Evolutionary conservation across 2,329 filamentous ascomycete genomes (phyloP), one percentile per base, ranked within the genome.

Genomic region (Didymellaceae sp.): DNA sequence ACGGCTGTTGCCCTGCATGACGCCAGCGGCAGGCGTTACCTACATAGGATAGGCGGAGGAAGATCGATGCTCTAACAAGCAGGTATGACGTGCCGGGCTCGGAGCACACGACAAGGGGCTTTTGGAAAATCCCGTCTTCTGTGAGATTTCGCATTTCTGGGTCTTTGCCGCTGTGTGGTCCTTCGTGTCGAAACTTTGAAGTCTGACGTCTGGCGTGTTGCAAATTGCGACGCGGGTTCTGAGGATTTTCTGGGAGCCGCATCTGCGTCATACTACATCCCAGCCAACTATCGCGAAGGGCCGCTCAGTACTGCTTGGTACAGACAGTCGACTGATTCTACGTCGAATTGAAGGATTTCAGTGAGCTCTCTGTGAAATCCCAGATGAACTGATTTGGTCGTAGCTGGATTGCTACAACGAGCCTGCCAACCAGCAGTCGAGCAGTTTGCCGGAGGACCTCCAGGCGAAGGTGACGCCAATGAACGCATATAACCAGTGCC

Each of bases 1-100:
- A 52, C 51, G 59, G 57, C 45, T 52, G 55, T n/a, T 42, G 41
- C 58, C 60, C 60, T 63, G 60, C 57, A 54, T 61, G 26, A 48
- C 32, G 24, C 18, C 22, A 52, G 40, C 47, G 40, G 30, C 9
- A 8, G 8, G 10, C 55, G 47, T 57, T 13, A n/a, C 39, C 9
- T 2, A 2, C 0, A 7, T 24, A 1, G 10, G 18, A 1, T 17
- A 43, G 40, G 35, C 7, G 0, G 1, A 13, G 4, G 46, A n/a
- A 28, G 49, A 58, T 58, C 55, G 18, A 39, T 39, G 8, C 55
- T 35, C 24, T 3, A 48, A 38, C 24, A 13, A 39, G 51, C 21
- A 22, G 38, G 25, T 45, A 63, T 63, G 61, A 63, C 61, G 61
- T 52, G 46, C 37, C 17, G 14, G 4, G 4, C 24, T 33, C 11